Percentiles rank a stretch among this genome's conserved stretches.
Conservation (phyloP, 371 early-diverging fungal genomes). For the Mortierella sp. region DNA sequence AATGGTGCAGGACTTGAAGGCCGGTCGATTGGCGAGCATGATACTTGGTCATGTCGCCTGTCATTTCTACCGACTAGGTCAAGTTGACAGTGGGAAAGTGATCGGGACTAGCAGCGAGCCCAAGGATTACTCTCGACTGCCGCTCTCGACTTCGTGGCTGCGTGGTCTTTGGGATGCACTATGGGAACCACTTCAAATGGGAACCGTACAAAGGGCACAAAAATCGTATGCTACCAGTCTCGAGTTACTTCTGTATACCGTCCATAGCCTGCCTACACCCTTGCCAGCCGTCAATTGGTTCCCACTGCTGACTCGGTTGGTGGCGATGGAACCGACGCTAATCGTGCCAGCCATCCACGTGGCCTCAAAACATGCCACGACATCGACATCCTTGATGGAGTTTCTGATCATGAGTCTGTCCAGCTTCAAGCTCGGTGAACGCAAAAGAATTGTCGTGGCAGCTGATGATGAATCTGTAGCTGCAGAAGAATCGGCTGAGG, state of each 20-base stretch:
- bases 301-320: slow-evolving; percentile 52
- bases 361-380: slow-evolving; percentile 64
- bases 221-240: slow-evolving; percentile 18
- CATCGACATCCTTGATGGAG: slow-evolving; percentile 67
- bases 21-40: slow-evolving; percentile 40
- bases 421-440: slow-evolving; percentile 21
- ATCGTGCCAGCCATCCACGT: slow-evolving; percentile 53
- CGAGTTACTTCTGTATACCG: slow-evolving; percentile 39
- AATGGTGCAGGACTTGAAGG: slow-evolving; percentile 50
- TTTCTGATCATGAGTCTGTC: slow-evolving; percentile 58
- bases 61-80: slow-evolving; percentile 31
- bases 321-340: slow-evolving; percentile 40
- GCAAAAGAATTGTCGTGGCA: background rate
- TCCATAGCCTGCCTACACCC: slow-evolving; percentile 57
- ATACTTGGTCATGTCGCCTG: slow-evolving; percentile 44
- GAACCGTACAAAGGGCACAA: slow-evolving; percentile 34
- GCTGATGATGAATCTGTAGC: slow-evolving; percentile 3
- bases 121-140: slow-evolving; percentile 60
- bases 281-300: slow-evolving; percentile 73
- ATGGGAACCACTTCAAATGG: slow-evolving; percentile 53
- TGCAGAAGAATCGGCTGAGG: slow-evolving; percentile 10
- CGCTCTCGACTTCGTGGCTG: slow-evolving; percentile 63
- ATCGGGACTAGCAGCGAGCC: slow-evolving; percentile 62
- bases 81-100: slow-evolving; percentile 35
- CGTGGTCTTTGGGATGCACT: slow-evolving; percentile 59